Conservation (phyloP, 345 rosid genomes). For the Salix udensis region DNA sequence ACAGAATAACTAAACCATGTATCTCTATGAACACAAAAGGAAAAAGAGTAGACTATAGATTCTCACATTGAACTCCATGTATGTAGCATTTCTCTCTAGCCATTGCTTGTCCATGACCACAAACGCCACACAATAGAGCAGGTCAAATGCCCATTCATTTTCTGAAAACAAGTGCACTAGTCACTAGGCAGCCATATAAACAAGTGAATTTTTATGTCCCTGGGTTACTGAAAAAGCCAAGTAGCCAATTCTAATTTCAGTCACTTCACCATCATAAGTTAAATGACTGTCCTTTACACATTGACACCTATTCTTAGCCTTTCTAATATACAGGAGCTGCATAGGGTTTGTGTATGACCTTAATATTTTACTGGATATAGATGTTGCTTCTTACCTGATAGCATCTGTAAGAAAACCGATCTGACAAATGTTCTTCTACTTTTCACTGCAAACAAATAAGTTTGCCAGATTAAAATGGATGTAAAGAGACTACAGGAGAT, state of each 20-base stretch:
- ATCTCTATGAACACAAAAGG: not conserved
- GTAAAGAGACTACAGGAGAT: not conserved
- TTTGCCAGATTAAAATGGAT: constrained; percentile 3
- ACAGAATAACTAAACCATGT: not conserved
- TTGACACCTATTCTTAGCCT: not conserved
- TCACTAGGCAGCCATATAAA: not conserved
- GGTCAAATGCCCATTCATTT: constrained; percentile 88
- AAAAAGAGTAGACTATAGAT: not conserved
- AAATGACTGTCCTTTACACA: not conserved
- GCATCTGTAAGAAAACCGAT: constrained; percentile 71
- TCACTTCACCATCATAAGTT: not conserved
- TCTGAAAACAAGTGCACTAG: constrained; percentile 35
- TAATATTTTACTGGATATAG: not conserved
- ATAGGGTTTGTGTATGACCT: not conserved
- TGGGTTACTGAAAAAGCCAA: not conserved
- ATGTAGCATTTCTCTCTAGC: constrained; percentile 81
- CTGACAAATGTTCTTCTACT: constrained; percentile 73
- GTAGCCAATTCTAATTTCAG: not conserved
- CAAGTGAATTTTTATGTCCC: not conserved
- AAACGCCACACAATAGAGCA: constrained; percentile 88
- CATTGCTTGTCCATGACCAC: constrained; percentile 90
- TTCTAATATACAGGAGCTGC: not conserved
- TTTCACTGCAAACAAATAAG: constrained; percentile 52
- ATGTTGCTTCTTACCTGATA: constrained; percentile 55
- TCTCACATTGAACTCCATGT: constrained; percentile 95